phyloP scores from a whole-genome alignment of 352 stramenopile species.

The Phytopythium litorale region DNA sequence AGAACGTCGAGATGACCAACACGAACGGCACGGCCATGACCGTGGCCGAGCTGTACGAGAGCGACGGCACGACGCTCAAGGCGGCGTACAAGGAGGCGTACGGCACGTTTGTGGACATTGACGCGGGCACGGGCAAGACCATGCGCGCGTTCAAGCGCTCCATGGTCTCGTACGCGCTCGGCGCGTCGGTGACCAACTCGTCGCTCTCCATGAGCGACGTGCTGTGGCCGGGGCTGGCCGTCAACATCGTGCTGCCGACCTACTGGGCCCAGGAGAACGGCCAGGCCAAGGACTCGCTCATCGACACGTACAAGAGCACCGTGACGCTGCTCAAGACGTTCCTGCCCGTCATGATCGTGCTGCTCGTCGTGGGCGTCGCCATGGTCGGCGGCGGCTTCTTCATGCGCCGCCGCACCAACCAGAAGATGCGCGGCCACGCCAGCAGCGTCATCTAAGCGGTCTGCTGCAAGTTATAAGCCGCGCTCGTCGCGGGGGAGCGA shows the following conservation, averaged over 20 bases:
- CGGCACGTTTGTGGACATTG: constrained; percentile 62
- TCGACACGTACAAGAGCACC: constrained; percentile 52
- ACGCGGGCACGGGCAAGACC: constrained; percentile 66
- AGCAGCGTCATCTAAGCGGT: constrained; percentile 25
- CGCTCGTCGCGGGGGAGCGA: neutral
- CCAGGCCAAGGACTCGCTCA: constrained; percentile 29
- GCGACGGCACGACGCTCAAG: constrained; percentile 35
- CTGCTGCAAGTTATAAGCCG: constrained; percentile 4
- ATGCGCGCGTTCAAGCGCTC: constrained; percentile 64
- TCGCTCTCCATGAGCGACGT: constrained; percentile 57
- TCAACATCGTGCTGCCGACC: constrained; percentile 53
- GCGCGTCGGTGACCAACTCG: constrained; percentile 29
- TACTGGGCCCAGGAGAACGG: constrained; percentile 60
- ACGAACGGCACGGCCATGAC: constrained; percentile 38
- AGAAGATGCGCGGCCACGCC: constrained; percentile 17
- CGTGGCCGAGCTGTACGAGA: constrained; percentile 41
- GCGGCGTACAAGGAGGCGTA: constrained; percentile 38
- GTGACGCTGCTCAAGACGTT: constrained; percentile 40
- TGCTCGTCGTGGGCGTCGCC: constrained; percentile 37
- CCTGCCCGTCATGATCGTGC: constrained; percentile 54
- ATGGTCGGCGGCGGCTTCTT: constrained; percentile 39
- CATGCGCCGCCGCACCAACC: constrained; percentile 33
- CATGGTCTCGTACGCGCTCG: constrained; percentile 50
- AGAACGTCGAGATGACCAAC: constrained; percentile 54
- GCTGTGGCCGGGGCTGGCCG: constrained; percentile 41